phyloP scores from a whole-genome alignment of 306 rosid species.

The Begonia loranthoides region DNA sequence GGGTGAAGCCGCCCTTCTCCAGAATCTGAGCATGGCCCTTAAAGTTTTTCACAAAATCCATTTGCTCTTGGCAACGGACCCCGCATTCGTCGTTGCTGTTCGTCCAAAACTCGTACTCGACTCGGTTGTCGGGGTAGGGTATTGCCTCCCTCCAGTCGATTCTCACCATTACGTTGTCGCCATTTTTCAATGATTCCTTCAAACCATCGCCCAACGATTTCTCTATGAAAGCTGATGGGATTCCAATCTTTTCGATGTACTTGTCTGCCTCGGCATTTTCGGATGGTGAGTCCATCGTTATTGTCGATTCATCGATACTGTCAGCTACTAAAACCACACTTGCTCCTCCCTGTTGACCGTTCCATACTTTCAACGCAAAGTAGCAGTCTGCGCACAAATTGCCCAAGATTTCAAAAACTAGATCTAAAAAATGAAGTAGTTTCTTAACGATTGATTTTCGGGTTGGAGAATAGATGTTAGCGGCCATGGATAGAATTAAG shows the following conservation, averaged over 20 bases:
- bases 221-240: conserved; percentile 40
- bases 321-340: conserved; percentile 67
- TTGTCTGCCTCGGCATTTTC: conserved; percentile 44
- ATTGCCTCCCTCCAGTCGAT: conserved; percentile 76
- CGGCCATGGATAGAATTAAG: too few species aligned
- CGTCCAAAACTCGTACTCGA: conserved; percentile 86
- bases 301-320: conserved; percentile 35
- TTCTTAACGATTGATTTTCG: too few species aligned
- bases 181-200: conserved; percentile 32
- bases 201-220: conserved; percentile 59
- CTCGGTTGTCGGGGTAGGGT: conserved; percentile 68
- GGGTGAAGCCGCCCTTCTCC: conserved; percentile 61
- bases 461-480: too few species aligned
- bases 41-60: conserved; percentile 57
- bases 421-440: too few species aligned
- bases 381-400: conserved; percentile 39
- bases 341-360: conserved; percentile 76
- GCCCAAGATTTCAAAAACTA: not conserved
- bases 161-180: conserved; percentile 36
- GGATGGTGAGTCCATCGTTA: conserved; percentile 72
- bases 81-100: conserved; percentile 84
- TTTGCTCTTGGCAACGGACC: conserved; percentile 74
- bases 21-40: conserved; percentile 90
- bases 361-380: conserved; percentile 80
- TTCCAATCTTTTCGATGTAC: conserved; percentile 55